Evolutionary conservation across 1,284 basidiomycete genomes (phyloP).

Genomic region (Cystobasidium pallidum): DNA sequence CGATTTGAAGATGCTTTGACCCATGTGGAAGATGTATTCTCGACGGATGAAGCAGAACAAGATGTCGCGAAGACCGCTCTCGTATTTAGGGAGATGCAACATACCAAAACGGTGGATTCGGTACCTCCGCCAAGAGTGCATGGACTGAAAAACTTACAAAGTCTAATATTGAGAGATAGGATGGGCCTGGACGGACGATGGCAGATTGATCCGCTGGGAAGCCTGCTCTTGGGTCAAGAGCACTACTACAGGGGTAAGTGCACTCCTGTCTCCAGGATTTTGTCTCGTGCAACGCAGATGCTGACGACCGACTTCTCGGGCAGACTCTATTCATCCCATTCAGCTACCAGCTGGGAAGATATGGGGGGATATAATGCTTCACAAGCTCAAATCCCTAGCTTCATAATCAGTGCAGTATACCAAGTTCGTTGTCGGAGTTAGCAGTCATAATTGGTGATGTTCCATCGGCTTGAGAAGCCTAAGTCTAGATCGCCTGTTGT

Average conservation of each 20-base stretch:
- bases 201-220: slow-evolving; percentile 16
- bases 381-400: slow-evolving; percentile 8
- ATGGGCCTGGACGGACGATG: neutral
- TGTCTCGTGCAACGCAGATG: too few species aligned
- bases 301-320: too few species aligned
- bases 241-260: slow-evolving; percentile 32
- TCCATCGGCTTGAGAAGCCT: too few species aligned
- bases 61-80: slow-evolving; percentile 3
- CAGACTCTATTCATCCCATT: slow-evolving; percentile 34
- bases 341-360: slow-evolving; percentile 36
- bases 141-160: slow-evolving; percentile 26
- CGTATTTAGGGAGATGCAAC: slow-evolving; percentile 37
- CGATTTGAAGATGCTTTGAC: slow-evolving; percentile 6
- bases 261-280: neutral
- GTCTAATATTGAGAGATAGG: neutral
- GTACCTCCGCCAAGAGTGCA: slow-evolving; percentile 38
- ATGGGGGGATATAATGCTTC: slow-evolving; percentile 36
- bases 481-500: too few species aligned
- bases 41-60: neutral
- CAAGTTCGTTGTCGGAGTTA: too few species aligned
- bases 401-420: too few species aligned
- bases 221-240: slow-evolving; percentile 28
- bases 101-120: slow-evolving; percentile 30
- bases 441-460: too few species aligned
- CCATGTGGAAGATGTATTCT: slow-evolving; percentile 2